These are phyloP conservation scores for Ceriops decandra DNA, from an alignment of 345 rosid species.

Conservation along the genomic window DNA sequence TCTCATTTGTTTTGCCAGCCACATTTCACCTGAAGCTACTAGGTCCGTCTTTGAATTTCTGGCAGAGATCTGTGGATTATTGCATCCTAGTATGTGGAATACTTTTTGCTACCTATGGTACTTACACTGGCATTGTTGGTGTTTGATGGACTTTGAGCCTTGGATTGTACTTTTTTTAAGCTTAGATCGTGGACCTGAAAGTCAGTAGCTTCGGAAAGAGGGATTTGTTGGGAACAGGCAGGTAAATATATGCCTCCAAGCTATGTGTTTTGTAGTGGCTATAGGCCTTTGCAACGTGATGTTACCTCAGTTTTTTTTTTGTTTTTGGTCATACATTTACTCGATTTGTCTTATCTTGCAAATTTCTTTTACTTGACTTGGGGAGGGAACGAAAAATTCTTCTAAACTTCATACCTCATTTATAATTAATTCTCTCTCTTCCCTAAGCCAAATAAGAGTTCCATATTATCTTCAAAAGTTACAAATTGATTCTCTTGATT, in stretches of 20 bases:
- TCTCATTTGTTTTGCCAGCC: slow-evolving; percentile 83
- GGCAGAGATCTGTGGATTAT: slow-evolving; percentile 62
- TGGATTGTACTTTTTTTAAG: not conserved
- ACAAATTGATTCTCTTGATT: no score
- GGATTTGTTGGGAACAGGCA: not conserved
- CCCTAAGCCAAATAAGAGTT: no score
- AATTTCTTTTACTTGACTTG: no score
- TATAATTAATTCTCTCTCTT: no score
- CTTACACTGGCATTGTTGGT: slow-evolving; percentile 54
- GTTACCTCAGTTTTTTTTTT: not conserved
- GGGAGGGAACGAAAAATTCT: no score
- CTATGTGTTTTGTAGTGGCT: not conserved
- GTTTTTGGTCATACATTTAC: no score
- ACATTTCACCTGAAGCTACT: slow-evolving; percentile 64
- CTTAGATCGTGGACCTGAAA: no score
- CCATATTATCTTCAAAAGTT: no score
- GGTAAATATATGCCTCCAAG: not conserved
- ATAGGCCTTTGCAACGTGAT: not conserved
- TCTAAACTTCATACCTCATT: no score
- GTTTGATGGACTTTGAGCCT: slow-evolving; percentile 13
- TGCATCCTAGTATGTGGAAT: slow-evolving; percentile 59
- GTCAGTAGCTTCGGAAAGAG: not conserved
- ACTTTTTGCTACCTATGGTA: slow-evolving; percentile 67
- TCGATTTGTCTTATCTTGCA: no score
- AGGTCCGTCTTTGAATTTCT: slow-evolving; percentile 50